Percentiles rank a stretch among this genome's conserved stretches.
Conservation (phyloP, 169 alveolate genomes). For the Cryptosporidium canis region DNA sequence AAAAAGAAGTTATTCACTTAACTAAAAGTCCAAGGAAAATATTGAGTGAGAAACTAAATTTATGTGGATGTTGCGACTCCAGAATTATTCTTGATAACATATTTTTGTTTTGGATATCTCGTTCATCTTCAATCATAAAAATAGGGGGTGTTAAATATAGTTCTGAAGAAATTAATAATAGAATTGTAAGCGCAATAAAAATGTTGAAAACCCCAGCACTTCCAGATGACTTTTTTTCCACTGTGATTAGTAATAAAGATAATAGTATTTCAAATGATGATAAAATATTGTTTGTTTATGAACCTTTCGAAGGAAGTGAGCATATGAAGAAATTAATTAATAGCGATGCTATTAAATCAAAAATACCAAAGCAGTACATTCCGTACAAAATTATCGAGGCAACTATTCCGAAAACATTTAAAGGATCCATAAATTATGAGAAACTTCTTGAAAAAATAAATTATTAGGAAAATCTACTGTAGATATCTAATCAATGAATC, state of each 20-base stretch:
- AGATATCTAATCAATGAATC: not conserved
- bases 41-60: not conserved
- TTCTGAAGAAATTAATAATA: conserved; percentile 69
- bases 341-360: not conserved
- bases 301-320: not conserved
- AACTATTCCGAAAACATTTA: conserved; percentile 17
- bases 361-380: conserved; percentile 16
- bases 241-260: conserved; percentile 19
- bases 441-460: not conserved
- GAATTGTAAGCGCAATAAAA: conserved; percentile 13
- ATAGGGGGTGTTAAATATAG: conserved; percentile 79
- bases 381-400: conserved; percentile 31
- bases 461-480: not conserved
- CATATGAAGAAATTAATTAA: not conserved
- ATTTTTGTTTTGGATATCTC: conserved; percentile 74
- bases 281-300: conserved; percentile 41
- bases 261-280: conserved; percentile 56
- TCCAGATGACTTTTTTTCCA: not conserved
- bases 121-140: conserved; percentile 65
- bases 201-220: not conserved
- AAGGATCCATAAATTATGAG: conserved; percentile 15
- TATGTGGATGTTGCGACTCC: conserved; percentile 17
- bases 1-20: not conserved
- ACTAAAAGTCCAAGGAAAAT: not conserved
- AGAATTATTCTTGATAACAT: conserved; percentile 9